Evolutionary conservation across 257 asterid genomes (phyloP).

Genomic region (Lavandula angustifolia): DNA sequence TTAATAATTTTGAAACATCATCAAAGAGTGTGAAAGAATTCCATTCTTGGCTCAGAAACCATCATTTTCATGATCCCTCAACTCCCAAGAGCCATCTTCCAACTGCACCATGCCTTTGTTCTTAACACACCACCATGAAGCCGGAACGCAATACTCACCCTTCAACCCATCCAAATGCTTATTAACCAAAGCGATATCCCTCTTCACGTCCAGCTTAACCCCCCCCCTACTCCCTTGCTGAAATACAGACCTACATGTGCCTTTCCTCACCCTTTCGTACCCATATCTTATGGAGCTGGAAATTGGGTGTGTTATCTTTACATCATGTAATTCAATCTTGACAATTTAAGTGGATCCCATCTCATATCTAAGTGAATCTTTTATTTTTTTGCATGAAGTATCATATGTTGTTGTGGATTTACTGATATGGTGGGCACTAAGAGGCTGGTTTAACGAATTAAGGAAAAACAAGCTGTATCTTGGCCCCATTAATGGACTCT

Average conservation of each 20-base stretch:
- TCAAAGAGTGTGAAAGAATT: background rate
- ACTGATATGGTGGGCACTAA: constrained; percentile 92
- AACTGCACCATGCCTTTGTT: constrained; percentile 80
- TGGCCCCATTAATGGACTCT: constrained; percentile 56
- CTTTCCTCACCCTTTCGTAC: constrained; percentile 85
- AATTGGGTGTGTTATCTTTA: constrained; percentile 66
- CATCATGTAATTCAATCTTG: constrained; percentile 10
- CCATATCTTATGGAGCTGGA: constrained; percentile 85
- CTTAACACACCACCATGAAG: constrained; percentile 64
- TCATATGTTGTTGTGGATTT: constrained; percentile 84
- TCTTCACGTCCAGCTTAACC: constrained; percentile 55
- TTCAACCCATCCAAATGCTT: constrained; percentile 53
- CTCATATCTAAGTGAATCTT: background rate
- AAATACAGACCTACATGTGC: constrained; percentile 85
- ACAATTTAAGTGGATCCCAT: background rate
- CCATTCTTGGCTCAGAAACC: constrained; percentile 20
- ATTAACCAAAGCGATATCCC: constrained; percentile 60
- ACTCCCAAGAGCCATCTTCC: constrained; percentile 73
- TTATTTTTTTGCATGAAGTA: constrained; percentile 43
- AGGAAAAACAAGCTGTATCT: constrained; percentile 85
- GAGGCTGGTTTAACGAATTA: constrained; percentile 76
- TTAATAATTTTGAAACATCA: background rate
- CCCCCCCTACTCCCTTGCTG: constrained; percentile 49
- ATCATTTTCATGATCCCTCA: constrained; percentile 54
- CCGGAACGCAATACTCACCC: constrained; percentile 58